Evolutionary conservation across 2,329 filamentous ascomycete genomes (phyloP), one percentile per base, ranked within the genome.

Genomic region (Coniochaeta sp.): DNA sequence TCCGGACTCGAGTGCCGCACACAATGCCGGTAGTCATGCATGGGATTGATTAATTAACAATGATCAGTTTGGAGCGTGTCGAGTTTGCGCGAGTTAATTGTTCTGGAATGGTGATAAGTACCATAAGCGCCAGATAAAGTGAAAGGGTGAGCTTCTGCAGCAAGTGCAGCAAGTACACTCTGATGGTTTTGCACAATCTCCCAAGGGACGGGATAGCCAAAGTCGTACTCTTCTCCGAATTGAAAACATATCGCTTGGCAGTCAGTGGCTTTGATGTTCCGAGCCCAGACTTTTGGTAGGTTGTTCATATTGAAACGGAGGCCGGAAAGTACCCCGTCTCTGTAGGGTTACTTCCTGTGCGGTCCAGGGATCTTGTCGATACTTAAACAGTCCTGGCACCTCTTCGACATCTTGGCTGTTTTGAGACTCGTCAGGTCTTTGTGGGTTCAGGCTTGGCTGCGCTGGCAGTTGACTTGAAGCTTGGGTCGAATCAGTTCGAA

Each of bases 361-460:
- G 22, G 36, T 44, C 6, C 44, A 57, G 19, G 42, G 10, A 28
- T 58, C 28, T 55, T 58, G 9, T 54, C 19, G 32, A 14, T n/a
- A 36, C 36, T 62, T 61, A 16, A 50, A 55, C 60, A 61, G 58
- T 54, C 59, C 50, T 56, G 28, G 52, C 32, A 55, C 32, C 56
- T 59, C 58, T 58, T 59, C 55, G 59, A 61, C 57, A 28, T 62
- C 62, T 63, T 63, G 62, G 62, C 62, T 40, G 62, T 63, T 62
- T 63, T 59, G 57, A 38, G 40, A 50, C 22, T 58, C 17, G 62
- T 63, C 62, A 55, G 59, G 59, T 24, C 57, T 59, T 44, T 57
- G 62, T 59, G 57, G 60, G 57, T 16, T 60, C 36, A 19, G 54
- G 26, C 59, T 28, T 44, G 59, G 54, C 52, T 47, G 54, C 26